Evolutionary conservation across 2,329 filamentous ascomycete genomes (phyloP), one percentile per base, ranked within the genome.

Genomic region (Apiospora hydei): DNA sequence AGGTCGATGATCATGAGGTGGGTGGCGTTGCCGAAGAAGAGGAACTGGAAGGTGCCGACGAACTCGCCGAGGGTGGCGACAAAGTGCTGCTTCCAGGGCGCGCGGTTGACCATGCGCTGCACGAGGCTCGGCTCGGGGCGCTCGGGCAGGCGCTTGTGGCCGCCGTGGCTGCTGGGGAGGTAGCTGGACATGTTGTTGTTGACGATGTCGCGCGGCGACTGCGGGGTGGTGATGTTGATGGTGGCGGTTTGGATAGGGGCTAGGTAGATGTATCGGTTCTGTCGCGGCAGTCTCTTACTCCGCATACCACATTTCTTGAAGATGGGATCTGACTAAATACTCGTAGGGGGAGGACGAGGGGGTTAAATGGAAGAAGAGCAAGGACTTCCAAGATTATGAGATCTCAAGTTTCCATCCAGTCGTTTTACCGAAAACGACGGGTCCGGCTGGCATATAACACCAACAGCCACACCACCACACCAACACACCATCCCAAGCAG

Each of bases 11-110:
- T 76, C 79, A 80, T 79, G 43, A 80, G 73, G 41, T 79, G 76
- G 3, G 79, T 81, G 6, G 78, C 79, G 74, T 85, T 85, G 43
- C 77, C 80, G 70, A 85, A 82, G 77, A 82, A 85, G 4, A 85
- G 80, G 74, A 85, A 85, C 71, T 83, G 75, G 64, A 85, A 84
- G 0, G 83, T 85, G 44, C 84, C 83, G 49, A 84, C 78, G 70
- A 85, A 84, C 75, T 85, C 84, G 70, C 82, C 81, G 8, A 80
- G 75, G n/a, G 78, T 79, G 44, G 82, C 83, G 14, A 84, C 79
- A 38, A 83, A 73, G 70, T 80, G 74, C 38, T 71, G 74, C 83
- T 82, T 73, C 69, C 67, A 69, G 44, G 34, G 43, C 24, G 43
- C 43, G 30, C 53, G 53, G 53, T n/a, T 38, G 18, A n/a, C 14